These are phyloP conservation scores for Exophiala oligosperma DNA, from an alignment of 2,329 filamentous ascomycete species.

Conservation along the genomic window DNA sequence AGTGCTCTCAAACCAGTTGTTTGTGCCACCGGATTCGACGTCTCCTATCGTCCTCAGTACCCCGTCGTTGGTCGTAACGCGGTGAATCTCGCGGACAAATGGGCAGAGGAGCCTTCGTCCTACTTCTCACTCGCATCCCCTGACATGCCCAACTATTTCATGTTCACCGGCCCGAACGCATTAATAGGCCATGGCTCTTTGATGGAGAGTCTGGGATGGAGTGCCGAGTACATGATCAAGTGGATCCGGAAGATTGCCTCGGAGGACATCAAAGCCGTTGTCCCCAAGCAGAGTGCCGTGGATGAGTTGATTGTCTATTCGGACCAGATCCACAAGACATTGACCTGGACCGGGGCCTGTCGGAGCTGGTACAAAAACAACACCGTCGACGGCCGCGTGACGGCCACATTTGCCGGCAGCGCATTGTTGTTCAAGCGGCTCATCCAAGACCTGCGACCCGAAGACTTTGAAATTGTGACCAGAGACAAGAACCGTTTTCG, in stretches of 20 bases:
- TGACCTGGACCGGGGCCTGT: constrained; percentile 27
- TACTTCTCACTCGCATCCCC: constrained; percentile 32
- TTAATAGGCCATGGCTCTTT: constrained; percentile 34
- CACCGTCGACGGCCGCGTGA: constrained; percentile 21
- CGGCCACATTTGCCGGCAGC: constrained; percentile 23
- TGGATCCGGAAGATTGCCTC: constrained; percentile 35
- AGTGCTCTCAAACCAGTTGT: constrained; percentile 16
- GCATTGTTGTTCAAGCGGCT: constrained; percentile 35
- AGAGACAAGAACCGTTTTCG: constrained; percentile 34
- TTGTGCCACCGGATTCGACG: constrained; percentile 42
- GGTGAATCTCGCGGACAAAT: constrained; percentile 3
- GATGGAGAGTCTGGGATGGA: constrained; percentile 29
- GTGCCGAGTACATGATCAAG: constrained; percentile 33
- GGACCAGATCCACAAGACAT: constrained; percentile 36
- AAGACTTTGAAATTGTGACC: constrained; percentile 19
- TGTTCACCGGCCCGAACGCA: constrained; percentile 35
- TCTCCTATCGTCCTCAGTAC: constrained; percentile 37
- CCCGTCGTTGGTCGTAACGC: constrained; percentile 35
- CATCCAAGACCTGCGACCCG: constrained; percentile 37
- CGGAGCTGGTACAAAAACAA: constrained; percentile 26
- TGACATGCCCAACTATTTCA: constrained; percentile 38
- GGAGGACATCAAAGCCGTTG: constrained; percentile 35
- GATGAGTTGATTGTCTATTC: constrained; percentile 36
- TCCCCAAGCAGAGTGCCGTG: constrained; percentile 31
- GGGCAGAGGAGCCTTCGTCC: constrained; percentile 28